These are phyloP conservation scores for Aspergillus incahuasiensis DNA, from an alignment of 495 filamentous ascomycete genomes.

Conservation along the genomic window DNA sequence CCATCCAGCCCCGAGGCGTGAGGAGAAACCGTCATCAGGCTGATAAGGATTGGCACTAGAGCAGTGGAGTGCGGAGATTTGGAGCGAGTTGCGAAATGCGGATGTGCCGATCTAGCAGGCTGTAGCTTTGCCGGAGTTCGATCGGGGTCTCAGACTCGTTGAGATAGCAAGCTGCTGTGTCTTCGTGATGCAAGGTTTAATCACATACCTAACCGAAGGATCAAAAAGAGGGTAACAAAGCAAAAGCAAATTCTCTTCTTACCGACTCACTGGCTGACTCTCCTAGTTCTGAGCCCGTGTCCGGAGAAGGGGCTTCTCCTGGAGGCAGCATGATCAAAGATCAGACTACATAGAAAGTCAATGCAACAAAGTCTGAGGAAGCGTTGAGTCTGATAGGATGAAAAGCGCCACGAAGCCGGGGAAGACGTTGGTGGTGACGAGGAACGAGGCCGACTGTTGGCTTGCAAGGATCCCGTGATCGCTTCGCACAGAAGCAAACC, in stretches of 20 bases:
- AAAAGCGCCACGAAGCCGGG: slow-evolving; percentile 9
- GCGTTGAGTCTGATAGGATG: slow-evolving; percentile 7
- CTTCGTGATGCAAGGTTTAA: slow-evolving; percentile 13
- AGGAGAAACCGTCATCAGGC: slow-evolving; percentile 22
- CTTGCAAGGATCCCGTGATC: slow-evolving; percentile 13
- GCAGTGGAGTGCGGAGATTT: slow-evolving; percentile 24
- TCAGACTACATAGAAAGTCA: neutral
- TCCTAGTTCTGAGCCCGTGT: neutral
- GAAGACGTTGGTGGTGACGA: slow-evolving; percentile 9
- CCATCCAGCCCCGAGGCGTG: slow-evolving; percentile 14
- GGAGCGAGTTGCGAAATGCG: slow-evolving; percentile 19
- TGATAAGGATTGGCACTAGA: slow-evolving; percentile 25
- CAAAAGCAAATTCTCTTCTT: neutral
- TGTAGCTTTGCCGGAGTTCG: slow-evolving; percentile 13
- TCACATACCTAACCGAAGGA: slow-evolving; percentile 4
- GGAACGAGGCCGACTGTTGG: slow-evolving; percentile 1
- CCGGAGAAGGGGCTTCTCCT: neutral
- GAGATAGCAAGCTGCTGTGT: slow-evolving; percentile 8
- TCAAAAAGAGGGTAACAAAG: slow-evolving; percentile 1
- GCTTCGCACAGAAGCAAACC: slow-evolving; percentile 5
- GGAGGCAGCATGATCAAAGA: neutral
- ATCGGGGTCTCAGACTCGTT: slow-evolving; percentile 12
- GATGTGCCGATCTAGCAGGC: slow-evolving; percentile 18
- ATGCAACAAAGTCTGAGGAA: neutral
- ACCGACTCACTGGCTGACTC: neutral